Evolutionary conservation across 2,329 filamentous ascomycete genomes (phyloP).

Genomic region (Stemphylium lycopersici): DNA sequence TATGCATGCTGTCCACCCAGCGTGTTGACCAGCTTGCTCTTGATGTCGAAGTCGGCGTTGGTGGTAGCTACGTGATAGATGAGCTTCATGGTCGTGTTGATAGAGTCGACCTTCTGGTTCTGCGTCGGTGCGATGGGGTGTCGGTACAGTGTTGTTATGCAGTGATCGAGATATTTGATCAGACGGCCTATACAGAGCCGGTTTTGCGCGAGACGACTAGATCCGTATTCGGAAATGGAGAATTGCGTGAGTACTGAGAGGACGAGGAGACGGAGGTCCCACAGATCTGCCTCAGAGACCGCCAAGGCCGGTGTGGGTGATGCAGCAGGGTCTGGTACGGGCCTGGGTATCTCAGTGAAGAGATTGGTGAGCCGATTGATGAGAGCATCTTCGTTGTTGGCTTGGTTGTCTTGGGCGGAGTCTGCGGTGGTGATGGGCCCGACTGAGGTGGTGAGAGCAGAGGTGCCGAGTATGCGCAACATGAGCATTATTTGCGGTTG

Average conservation of each 20-base stretch:
- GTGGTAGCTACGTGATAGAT: conserved; percentile 64
- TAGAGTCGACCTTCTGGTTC: conserved; percentile 52
- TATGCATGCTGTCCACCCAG: conserved; percentile 81
- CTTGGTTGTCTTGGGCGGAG: conserved; percentile 42
- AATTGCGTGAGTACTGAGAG: conserved; percentile 61
- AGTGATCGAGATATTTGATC: conserved; percentile 76
- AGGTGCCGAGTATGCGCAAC: conserved; percentile 70
- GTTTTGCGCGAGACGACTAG: conserved; percentile 70
- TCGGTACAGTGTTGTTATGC: conserved; percentile 66
- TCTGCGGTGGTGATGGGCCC: conserved; percentile 66
- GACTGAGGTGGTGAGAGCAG: conserved; percentile 67
- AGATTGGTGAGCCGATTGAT: conserved; percentile 69
- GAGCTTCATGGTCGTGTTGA: conserved; percentile 67
- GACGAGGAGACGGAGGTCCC: conserved; percentile 54
- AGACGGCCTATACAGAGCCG: conserved; percentile 74
- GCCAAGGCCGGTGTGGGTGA: conserved; percentile 8
- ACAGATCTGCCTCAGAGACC: conserved; percentile 46
- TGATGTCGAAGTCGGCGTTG: conserved; percentile 71
- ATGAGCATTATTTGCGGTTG: conserved; percentile 67
- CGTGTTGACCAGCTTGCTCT: conserved; percentile 71
- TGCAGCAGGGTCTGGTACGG: conserved; percentile 30
- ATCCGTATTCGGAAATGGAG: conserved; percentile 64
- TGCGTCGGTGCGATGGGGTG: conserved; percentile 43
- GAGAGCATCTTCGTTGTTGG: conserved; percentile 53
- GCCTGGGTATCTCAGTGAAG: conserved; percentile 62